These are phyloP conservation scores for Aspergillus sp. DNA, from an alignment of 2,329 filamentous ascomycete genomes.

Conservation along the genomic window DNA sequence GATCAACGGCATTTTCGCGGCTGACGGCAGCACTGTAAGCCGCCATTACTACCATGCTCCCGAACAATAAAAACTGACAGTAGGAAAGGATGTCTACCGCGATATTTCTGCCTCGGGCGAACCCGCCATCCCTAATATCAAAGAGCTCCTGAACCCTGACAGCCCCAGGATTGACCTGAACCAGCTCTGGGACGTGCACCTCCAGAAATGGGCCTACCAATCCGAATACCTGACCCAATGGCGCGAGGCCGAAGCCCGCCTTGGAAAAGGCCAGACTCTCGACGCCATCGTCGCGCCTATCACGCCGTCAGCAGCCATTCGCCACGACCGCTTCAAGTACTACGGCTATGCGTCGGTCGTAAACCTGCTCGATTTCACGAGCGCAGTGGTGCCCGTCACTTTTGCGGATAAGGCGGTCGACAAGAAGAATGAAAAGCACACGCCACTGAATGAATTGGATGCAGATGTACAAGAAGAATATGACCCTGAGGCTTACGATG, in stretches of 20 bases:
- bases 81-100: slow-evolving; percentile 18
- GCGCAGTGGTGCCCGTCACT: slow-evolving; percentile 37
- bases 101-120: slow-evolving; percentile 27
- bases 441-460: slow-evolving; percentile 32
- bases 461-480: slow-evolving; percentile 38
- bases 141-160: slow-evolving; percentile 16
- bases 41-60: background rate
- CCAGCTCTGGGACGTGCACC: slow-evolving; percentile 20
- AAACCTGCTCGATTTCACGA: slow-evolving; percentile 36
- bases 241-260: slow-evolving; percentile 11
- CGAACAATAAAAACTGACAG: background rate
- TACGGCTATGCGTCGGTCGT: slow-evolving; percentile 32
- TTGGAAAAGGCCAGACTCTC: slow-evolving; percentile 14
- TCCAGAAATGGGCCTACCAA: slow-evolving; percentile 29
- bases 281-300: slow-evolving; percentile 36
- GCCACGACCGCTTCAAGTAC: slow-evolving; percentile 31
- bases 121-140: slow-evolving; percentile 31
- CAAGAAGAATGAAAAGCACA: background rate
- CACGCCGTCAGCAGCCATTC: slow-evolving; percentile 30
- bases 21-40: slow-evolving; percentile 23
- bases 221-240: slow-evolving; percentile 26
- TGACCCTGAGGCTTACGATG: slow-evolving; percentile 38
- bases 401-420: background rate
- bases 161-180: slow-evolving; percentile 7
- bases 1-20: slow-evolving; percentile 17